Evolutionary conservation across 2,329 filamentous ascomycete genomes (phyloP).

Genomic region (Fusarium sp.): DNA sequence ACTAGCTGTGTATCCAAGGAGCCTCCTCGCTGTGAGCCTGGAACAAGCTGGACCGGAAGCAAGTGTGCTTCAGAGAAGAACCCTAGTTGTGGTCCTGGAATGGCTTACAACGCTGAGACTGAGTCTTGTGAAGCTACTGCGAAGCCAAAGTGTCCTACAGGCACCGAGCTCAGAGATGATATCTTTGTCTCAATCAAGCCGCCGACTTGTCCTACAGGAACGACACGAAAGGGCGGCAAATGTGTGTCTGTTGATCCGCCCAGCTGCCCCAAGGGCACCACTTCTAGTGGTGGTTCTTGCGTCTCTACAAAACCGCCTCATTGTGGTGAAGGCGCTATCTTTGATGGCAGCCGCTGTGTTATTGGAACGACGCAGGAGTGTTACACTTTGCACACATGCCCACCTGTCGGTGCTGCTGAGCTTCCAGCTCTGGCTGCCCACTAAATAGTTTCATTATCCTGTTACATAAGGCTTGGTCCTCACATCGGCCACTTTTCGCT

Average conservation of each 20-base stretch:
- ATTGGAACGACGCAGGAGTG: slow-evolving; percentile 20
- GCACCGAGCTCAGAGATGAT: slow-evolving; percentile 20
- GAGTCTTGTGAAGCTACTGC: slow-evolving; percentile 15
- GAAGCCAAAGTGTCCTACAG: not conserved
- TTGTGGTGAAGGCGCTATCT: slow-evolving; percentile 21
- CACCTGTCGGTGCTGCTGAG: slow-evolving; percentile 7
- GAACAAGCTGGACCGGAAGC: slow-evolving; percentile 11
- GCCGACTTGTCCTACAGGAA: not conserved
- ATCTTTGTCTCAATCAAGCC: slow-evolving; percentile 9
- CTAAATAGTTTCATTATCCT: not conserved
- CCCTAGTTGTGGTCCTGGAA: slow-evolving; percentile 1
- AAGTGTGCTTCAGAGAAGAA: slow-evolving; percentile 18
- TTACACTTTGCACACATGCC: slow-evolving; percentile 22
- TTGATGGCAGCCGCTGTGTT: slow-evolving; percentile 24
- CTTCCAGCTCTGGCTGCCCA: not conserved
- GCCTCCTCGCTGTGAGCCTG: not conserved
- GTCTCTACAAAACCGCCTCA: slow-evolving; percentile 4
- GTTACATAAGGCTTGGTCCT: no score
- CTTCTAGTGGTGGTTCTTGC: slow-evolving; percentile 6
- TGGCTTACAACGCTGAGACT: slow-evolving; percentile 9
- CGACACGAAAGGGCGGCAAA: slow-evolving; percentile 5
- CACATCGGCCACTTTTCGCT: no score
- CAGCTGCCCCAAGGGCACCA: slow-evolving; percentile 8
- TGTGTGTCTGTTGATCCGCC: slow-evolving; percentile 3
- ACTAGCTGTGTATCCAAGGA: slow-evolving; percentile 17